Evolutionary conservation across 2,329 filamentous ascomycete species (phyloP), one percentile per base, ranked within the genome.

Genomic region (Elsinoe batatas): DNA sequence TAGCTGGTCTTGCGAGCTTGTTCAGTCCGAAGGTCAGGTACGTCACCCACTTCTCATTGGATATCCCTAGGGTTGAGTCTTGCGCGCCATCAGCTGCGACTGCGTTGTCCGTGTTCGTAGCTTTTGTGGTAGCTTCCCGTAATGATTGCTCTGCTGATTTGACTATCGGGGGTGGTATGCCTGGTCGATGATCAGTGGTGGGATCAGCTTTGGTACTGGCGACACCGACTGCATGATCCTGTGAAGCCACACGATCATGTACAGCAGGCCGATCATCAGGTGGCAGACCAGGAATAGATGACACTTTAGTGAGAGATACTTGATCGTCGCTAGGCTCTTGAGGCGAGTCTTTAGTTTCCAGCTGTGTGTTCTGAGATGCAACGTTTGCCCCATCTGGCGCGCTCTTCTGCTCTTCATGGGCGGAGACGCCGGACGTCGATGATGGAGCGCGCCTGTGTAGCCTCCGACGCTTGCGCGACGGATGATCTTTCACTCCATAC

Each of bases 401-500:
- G 26, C 26, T 40, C 20, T 42, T 32, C 13, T 18, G 33, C 37
- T 26, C 20, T 12, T 47, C 18, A 10, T 26, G 2, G 13, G 40
- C 26, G 40, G 17, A 18, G 13, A 22, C 30, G 40, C 13, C 26
- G 10, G 32, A 79, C 76, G 59, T 32, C 55, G 11, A 30, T 59
- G 65, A 58, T 66, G 71, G 38, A 67, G 70, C 54, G 67, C 54
- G 61, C 64, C 68, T 79, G 60, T 67, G 71, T 40, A 72, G 69
- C 44, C 66, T 73, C 47, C 77, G 76, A 32, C 85, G 79, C 58
- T 78, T 77, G 1, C 87, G 84, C 1, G 79, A 80, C 12, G 89
- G 87, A 61, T 88, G 90, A 35, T 94, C 86, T 54, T 81, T 80
- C 5, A 96, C 80, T 3, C 91, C 91, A 67, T 95, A 97, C 1